phyloP scores from a whole-genome alignment of 176 grass and related monocot species.

The Bonia amplexicaulis region DNA sequence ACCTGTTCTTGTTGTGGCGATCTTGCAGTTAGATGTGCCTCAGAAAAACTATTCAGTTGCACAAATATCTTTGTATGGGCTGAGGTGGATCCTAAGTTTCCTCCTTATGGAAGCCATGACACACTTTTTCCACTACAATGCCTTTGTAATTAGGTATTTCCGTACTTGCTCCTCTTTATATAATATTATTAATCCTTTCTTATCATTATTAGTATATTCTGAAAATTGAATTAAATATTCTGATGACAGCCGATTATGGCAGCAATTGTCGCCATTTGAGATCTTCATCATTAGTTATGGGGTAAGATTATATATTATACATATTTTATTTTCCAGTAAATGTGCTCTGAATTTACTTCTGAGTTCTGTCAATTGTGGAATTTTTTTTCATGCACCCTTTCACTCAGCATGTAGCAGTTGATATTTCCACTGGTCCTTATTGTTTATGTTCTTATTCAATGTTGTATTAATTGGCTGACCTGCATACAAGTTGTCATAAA shows the following conservation, averaged over 20 bases:
- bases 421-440: background rate
- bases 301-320: slow-evolving; percentile 50
- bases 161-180: slow-evolving; percentile 34
- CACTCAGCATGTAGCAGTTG: background rate
- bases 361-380: background rate
- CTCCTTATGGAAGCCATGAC: slow-evolving; percentile 81
- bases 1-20: slow-evolving; percentile 33
- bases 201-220: background rate
- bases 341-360: background rate
- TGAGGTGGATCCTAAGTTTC: slow-evolving; percentile 68
- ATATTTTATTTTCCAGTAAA: slow-evolving; percentile 8
- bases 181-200: background rate
- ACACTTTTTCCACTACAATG: slow-evolving; percentile 90
- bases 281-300: slow-evolving; percentile 95
- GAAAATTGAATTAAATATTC: slow-evolving; percentile 27
- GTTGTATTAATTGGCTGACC: background rate
- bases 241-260: slow-evolving; percentile 67
- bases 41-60: slow-evolving; percentile 73
- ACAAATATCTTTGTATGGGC: slow-evolving; percentile 66
- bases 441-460: background rate
- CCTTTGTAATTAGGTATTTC: slow-evolving; percentile 79
- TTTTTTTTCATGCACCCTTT: background rate
- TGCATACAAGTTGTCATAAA: background rate
- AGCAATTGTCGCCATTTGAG: slow-evolving; percentile 71
- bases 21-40: slow-evolving; percentile 72